Conservation (phyloP, 2,329 filamentous ascomycete species). For the Mollisia scopiformis region DNA sequence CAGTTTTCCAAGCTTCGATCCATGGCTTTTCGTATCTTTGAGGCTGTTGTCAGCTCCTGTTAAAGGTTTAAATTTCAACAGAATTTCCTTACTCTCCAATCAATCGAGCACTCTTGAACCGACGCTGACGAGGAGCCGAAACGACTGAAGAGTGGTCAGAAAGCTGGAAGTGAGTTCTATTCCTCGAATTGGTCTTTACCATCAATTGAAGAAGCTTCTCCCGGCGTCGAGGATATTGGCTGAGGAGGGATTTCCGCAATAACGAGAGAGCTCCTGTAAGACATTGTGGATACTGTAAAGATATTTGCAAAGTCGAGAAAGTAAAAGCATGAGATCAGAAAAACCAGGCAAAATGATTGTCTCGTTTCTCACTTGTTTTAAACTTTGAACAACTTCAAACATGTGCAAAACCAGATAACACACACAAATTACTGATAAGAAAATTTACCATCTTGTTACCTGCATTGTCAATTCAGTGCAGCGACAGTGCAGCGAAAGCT, state of each 20-base stretch:
- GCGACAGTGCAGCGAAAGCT: background rate
- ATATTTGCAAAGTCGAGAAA: conserved; percentile 1
- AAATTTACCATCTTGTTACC: background rate
- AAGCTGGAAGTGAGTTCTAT: background rate
- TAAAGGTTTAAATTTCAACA: background rate
- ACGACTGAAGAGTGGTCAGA: background rate
- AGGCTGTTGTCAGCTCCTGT: background rate
- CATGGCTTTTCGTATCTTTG: conserved; percentile 23
- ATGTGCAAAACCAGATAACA: background rate
- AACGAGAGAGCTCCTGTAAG: conserved; percentile 7
- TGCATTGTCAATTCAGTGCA: background rate
- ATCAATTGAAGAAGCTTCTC: conserved; percentile 1
- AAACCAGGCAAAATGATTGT: background rate
- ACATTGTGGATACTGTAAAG: conserved; percentile 7
- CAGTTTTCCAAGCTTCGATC: conserved; percentile 4
- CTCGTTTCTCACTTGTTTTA: background rate
- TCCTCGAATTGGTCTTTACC: background rate
- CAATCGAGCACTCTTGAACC: conserved; percentile 15
- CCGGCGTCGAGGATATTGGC: background rate
- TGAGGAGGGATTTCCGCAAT: conserved; percentile 1
- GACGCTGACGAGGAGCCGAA: conserved; percentile 3
- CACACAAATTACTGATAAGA: background rate
- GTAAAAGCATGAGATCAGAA: conserved; percentile 3
- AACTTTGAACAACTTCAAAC: background rate
- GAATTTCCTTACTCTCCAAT: conserved; percentile 16